These are phyloP conservation scores for Ogataea chonburiensis DNA, from an alignment of 805 yeast species.

Conservation along the genomic window DNA sequence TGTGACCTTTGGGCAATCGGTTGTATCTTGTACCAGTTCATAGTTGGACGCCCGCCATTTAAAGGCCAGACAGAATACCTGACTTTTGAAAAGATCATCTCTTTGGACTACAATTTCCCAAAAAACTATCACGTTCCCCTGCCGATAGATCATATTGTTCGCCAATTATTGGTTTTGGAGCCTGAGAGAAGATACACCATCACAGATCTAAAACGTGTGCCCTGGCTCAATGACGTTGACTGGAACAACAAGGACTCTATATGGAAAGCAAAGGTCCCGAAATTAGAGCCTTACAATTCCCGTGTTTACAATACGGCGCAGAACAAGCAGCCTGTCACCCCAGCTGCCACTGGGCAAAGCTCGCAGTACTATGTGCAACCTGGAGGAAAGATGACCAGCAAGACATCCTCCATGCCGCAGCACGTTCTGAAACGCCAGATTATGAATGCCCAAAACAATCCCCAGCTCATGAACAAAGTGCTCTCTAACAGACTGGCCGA, in stretches of 20 bases:
- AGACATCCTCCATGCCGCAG: conserved; percentile 29
- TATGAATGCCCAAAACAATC: conserved; percentile 32
- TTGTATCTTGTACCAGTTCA: conserved; percentile 79
- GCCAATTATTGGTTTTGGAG: conserved; percentile 63
- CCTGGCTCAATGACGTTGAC: conserved; percentile 66
- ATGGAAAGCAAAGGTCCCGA: conserved; percentile 71
- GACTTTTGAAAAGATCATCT: conserved; percentile 86
- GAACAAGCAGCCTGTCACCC: conserved; percentile 28
- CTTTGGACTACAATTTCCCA: conserved; percentile 70
- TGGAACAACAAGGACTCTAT: conserved; percentile 65
- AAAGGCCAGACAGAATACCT: conserved; percentile 82
- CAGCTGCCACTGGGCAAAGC: conserved; percentile 24
- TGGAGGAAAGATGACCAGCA: conserved; percentile 28
- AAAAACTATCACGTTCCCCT: conserved; percentile 57
- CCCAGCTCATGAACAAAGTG: conserved; percentile 35
- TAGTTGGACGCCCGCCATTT: conserved; percentile 85
- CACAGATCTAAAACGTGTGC: conserved; percentile 57
- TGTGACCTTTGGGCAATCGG: conserved; percentile 95
- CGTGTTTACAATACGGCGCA: conserved; percentile 27
- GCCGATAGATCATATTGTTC: conserved; percentile 62
- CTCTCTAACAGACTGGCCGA: conserved; percentile 32
- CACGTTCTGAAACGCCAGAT: conserved; percentile 32
- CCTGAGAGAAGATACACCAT: conserved; percentile 66
- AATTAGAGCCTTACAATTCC: conserved; percentile 62
- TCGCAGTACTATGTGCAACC: conserved; percentile 25